Evolutionary conservation across 805 yeast genomes (phyloP).

Genomic region (Candida hispaniensis): DNA sequence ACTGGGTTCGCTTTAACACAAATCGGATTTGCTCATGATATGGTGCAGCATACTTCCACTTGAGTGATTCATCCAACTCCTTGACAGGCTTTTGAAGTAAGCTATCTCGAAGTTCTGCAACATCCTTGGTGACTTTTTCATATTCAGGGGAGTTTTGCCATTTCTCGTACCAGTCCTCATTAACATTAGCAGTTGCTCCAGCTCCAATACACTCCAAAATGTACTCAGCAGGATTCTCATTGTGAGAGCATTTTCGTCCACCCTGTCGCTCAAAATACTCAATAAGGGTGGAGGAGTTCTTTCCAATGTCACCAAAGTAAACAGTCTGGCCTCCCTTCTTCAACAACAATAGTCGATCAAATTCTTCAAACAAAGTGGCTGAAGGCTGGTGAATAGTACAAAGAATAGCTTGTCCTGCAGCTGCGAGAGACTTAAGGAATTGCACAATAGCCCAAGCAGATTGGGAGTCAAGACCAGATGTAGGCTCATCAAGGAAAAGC

Average conservation of each 20-base stretch:
- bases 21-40: constrained; percentile 36
- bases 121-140: constrained; percentile 27
- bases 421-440: constrained; percentile 54
- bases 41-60: constrained; percentile 36
- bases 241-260: constrained; percentile 49
- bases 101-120: constrained; percentile 29
- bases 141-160: constrained; percentile 46
- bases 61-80: constrained; percentile 20
- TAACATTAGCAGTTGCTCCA: constrained; percentile 57
- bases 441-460: constrained; percentile 60
- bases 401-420: constrained; percentile 62
- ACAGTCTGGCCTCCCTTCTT: constrained; percentile 72
- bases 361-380: constrained; percentile 55
- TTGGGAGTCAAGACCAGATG: constrained; percentile 55
- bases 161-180: constrained; percentile 50
- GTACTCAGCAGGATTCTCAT: constrained; percentile 69
- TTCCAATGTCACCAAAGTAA: constrained; percentile 73
- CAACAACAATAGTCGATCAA: constrained; percentile 55
- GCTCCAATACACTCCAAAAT: constrained; percentile 68
- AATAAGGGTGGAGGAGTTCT: constrained; percentile 46
- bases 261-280: constrained; percentile 63
- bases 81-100: constrained; percentile 25
- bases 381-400: constrained; percentile 77
- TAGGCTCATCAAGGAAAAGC: constrained; percentile 59
- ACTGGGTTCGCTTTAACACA: constrained; percentile 35